Percentiles rank a stretch among this genome's conserved stretches.
These are phyloP conservation scores for Aspergillus phoenicis DNA, from an alignment of 2,329 filamentous ascomycete species.

Conservation along the genomic window DNA sequence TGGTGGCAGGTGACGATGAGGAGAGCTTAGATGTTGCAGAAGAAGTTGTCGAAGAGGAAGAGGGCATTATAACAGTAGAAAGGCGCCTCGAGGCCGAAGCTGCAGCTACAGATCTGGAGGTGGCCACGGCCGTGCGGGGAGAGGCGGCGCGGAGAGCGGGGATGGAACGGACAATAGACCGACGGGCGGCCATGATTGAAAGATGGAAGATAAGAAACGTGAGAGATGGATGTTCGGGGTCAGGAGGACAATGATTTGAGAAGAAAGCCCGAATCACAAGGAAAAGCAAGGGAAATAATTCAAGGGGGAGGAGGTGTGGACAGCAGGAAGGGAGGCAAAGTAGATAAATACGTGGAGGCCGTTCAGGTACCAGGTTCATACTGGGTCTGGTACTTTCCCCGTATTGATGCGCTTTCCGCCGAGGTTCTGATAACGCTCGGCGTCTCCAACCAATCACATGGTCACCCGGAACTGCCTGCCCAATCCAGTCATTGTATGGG, in stretches of 20 bases:
- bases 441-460: constrained; percentile 2
- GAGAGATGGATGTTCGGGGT: neutral
- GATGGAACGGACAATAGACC: constrained; percentile 40
- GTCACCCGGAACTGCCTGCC: constrained; percentile 4
- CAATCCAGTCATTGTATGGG: neutral
- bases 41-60: constrained; percentile 24
- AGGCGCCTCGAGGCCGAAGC: constrained; percentile 31
- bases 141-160: constrained; percentile 41
- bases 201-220: neutral
- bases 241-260: neutral
- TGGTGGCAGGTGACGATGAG: constrained; percentile 24
- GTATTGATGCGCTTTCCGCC: neutral
- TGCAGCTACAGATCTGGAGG: constrained; percentile 21
- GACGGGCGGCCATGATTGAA: constrained; percentile 41
- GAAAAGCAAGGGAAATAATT: constrained; percentile 2
- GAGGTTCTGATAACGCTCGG: constrained; percentile 5
- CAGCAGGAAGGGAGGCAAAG: constrained; percentile 9
- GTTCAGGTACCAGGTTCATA: too few relatives aligned
- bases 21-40: constrained; percentile 3
- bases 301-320: neutral
- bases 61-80: constrained; percentile 23
- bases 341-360: neutral
- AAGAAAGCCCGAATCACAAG: neutral
- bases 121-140: constrained; percentile 39
- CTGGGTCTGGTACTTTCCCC: neutral